A percentile compares a stretch with the other conserved stretches of the same genome.
Conservation (phyloP, 768 basidiomycete genomes). For the Tylopilus intermedius region DNA sequence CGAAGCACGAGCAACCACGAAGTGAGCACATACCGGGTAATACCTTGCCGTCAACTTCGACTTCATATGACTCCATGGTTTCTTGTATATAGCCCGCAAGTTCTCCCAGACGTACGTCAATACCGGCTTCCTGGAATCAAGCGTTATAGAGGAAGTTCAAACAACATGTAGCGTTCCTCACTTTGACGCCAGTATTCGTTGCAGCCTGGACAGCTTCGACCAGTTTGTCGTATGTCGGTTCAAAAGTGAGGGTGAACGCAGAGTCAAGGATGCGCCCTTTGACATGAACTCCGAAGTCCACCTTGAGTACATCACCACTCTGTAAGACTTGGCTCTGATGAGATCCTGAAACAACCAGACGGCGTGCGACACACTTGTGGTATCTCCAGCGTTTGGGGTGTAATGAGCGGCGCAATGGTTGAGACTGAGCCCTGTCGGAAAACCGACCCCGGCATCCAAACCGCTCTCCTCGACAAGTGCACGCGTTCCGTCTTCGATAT, state of each 20-base stretch:
- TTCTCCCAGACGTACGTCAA: constrained; percentile 91
- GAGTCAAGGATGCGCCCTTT: constrained; percentile 94
- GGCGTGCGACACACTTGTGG: constrained; percentile 48
- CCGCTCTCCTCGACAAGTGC: constrained; percentile 90
- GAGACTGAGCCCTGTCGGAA: constrained; percentile 91
- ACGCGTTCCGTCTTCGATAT: constrained; percentile 88
- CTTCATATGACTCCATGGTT: constrained; percentile 98
- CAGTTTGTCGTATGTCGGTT: constrained; percentile 84
- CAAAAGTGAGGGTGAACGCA: constrained; percentile 89
- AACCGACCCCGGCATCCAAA: constrained; percentile 82
- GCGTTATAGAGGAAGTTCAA: constrained; percentile 1
- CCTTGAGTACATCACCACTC: constrained; percentile 86
- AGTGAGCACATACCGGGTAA: constrained; percentile 55
- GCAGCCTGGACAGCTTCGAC: constrained; percentile 91
- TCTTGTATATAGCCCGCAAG: constrained; percentile 91
- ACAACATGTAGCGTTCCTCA: constrained; percentile 29
- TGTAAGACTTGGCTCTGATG: constrained; percentile 58
- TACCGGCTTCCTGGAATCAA: constrained; percentile 77
- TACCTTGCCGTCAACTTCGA: constrained; percentile 82
- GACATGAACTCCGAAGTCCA: constrained; percentile 96
- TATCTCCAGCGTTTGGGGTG: constrained; percentile 92
- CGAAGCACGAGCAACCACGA: neutral
- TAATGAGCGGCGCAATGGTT: constrained; percentile 98
- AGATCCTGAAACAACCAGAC: constrained; percentile 2
- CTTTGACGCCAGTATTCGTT: constrained; percentile 86